A percentile compares a stretch with the other conserved stretches of the same genome.
Evolutionary conservation across 768 basidiomycete species (phyloP).

Genomic region (Kwoniella sp.): DNA sequence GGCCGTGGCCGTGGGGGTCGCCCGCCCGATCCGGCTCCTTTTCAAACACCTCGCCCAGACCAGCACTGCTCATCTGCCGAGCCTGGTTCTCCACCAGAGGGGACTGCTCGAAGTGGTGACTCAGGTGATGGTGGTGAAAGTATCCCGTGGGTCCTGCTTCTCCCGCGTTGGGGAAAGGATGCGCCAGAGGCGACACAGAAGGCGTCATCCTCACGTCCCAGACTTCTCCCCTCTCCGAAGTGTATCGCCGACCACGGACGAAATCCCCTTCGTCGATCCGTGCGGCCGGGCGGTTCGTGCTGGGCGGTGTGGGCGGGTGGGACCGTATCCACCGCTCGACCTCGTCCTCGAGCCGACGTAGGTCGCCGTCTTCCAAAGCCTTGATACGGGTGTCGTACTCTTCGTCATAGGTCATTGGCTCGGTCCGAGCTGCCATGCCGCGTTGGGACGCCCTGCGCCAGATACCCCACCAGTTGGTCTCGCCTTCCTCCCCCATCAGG

Average conservation of each 20-base stretch:
- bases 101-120: no score
- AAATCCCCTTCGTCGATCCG: not conserved
- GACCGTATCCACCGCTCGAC: constrained; percentile 15
- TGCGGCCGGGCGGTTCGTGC: no score
- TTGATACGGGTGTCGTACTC: constrained; percentile 8
- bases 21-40: no score
- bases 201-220: constrained; percentile 13
- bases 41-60: no score
- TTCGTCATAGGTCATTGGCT: constrained; percentile 10
- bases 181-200: not conserved
- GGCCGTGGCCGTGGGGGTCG: no score
- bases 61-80: no score
- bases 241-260: not conserved
- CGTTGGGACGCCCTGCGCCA: constrained; percentile 18
- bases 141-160: no score
- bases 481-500: constrained; percentile 37
- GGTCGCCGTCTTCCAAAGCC: constrained; percentile 34
- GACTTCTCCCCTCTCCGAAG: not conserved
- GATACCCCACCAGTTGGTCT: constrained; percentile 47
- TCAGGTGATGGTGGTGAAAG: no score
- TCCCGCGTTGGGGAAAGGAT: not conserved
- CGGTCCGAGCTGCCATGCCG: not conserved
- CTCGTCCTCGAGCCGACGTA: constrained; percentile 28
- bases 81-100: no score
- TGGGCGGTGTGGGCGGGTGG: constrained; percentile 10